A percentile compares a stretch with the other conserved stretches of the same genome.
Evolutionary conservation across 306 rosid genomes (phyloP).

Genomic region (Medicago arabica): DNA sequence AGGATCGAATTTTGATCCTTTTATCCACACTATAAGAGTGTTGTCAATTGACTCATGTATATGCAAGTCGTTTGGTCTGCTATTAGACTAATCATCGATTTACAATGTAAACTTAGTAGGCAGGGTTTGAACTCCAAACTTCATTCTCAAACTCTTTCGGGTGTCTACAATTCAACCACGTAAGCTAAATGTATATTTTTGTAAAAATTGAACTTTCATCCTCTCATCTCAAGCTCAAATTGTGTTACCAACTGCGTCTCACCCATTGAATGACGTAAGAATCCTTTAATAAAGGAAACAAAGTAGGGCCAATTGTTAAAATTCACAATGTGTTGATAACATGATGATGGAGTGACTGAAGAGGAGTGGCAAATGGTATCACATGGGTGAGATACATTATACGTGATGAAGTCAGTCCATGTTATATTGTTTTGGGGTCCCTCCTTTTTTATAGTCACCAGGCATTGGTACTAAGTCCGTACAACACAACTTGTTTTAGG

Average conservation of each 20-base stretch:
- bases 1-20: too few species aligned
- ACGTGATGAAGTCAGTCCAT: constrained; percentile 54
- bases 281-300: constrained; percentile 39
- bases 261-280: background rate
- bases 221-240: background rate
- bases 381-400: constrained; percentile 60
- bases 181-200: background rate
- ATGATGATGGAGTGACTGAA: constrained; percentile 42
- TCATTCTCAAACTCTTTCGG: background rate
- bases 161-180: background rate
- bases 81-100: background rate
- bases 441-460: constrained; percentile 51
- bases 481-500: constrained; percentile 50
- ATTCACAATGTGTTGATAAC: constrained; percentile 40
- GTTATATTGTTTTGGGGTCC: constrained; percentile 52
- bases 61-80: background rate
- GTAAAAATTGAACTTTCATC: background rate
- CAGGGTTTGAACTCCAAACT: background rate
- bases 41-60: background rate
- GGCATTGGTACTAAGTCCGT: constrained; percentile 50
- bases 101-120: background rate
- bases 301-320: constrained; percentile 37
- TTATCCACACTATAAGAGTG: too few species aligned
- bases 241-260: background rate
- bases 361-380: constrained; percentile 49